Base-by-base conservation (phyloP, 1,284 basidiomycete species). In the Lignosus rhinocerotis region DNA sequence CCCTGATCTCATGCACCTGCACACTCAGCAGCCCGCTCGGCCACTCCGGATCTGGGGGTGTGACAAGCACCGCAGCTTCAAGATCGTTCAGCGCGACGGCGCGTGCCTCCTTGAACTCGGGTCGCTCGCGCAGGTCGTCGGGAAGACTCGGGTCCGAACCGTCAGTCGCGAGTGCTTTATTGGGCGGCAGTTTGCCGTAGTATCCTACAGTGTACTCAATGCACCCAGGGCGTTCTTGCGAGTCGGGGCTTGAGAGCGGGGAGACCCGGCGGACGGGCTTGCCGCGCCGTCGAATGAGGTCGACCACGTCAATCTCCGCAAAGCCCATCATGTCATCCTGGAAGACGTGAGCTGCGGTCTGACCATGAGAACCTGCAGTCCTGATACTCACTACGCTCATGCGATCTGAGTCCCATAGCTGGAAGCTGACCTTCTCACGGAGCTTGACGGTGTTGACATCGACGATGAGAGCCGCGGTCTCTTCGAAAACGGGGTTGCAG, bases 381-480 rank as follows among this genome's bases (percentile, higher is more conserved):
- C 41, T 17, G 31, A 41, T 3, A 68, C 76, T n/a, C 60, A 82
- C 81, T 12, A 72, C 69, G 44, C 70, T 74, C 57, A 69, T 64
- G 2, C 73, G 67, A 70, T 88, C 92, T 19, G 86, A 89, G 70
- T 95, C 92, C 91, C 91, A 94, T 0, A 92, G 74, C 77, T 91
- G 89, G 30, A 88, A 73, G 17, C 79, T 80, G 33, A 92, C 70
- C 58, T 80, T 79, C 70, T 93, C 91, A 58, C 87, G 78, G 1
- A 86, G 79, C 65, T 88, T 83, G 51, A 91, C 72, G 51, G 90
- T 88, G 59, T 92, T 85, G 53, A 84, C 79, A 12, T 85, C 84
- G n/a, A 94, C 79, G 1, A 91, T 75, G 6, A 94, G 66, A 12
- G 85, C 80, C 0, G 85, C 81, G 0, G 85, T 89, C 75, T 94